phyloP scores from a whole-genome alignment of 2,329 filamentous ascomycete genomes.

The Fusarium sarcochroum region DNA sequence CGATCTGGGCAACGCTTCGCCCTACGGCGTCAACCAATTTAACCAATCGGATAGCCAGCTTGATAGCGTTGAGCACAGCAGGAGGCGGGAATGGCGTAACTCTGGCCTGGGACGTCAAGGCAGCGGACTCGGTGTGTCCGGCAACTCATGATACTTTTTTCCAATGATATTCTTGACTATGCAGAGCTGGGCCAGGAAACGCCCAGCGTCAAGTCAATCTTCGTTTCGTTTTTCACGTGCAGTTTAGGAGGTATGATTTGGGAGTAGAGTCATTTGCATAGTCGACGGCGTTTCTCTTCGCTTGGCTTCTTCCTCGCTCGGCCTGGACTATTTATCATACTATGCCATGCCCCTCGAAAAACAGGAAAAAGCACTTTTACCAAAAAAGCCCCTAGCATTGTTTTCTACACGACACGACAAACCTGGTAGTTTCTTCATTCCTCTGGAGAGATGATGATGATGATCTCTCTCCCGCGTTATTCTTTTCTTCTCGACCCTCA shows the following conservation, averaged over 20 bases:
- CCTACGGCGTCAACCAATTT: constrained; percentile 60
- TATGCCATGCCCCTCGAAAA: constrained; percentile 34
- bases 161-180: constrained; percentile 35
- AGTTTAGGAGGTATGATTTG: constrained; percentile 50
- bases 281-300: constrained; percentile 54
- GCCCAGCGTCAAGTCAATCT: constrained; percentile 24
- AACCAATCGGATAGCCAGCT: constrained; percentile 61
- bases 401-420: constrained; percentile 43
- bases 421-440: constrained; percentile 40
- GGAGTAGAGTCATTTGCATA: constrained; percentile 57
- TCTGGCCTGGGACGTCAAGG: constrained; percentile 68
- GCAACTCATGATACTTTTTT: constrained; percentile 54
- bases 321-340: neutral
- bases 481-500: constrained; percentile 22
- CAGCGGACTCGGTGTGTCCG: constrained; percentile 65
- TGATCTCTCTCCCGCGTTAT: constrained; percentile 15
- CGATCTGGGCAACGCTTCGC: constrained; percentile 59
- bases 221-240: constrained; percentile 40
- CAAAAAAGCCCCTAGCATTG: constrained; percentile 24
- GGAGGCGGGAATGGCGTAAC: constrained; percentile 70
- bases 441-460: constrained; percentile 5
- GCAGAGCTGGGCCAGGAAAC: constrained; percentile 30
- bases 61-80: constrained; percentile 58
- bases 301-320: constrained; percentile 41
- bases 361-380: constrained; percentile 37